Evolutionary conservation across 495 filamentous ascomycete genomes (phyloP).

Genomic region (Aspergillus bertholletiae): DNA sequence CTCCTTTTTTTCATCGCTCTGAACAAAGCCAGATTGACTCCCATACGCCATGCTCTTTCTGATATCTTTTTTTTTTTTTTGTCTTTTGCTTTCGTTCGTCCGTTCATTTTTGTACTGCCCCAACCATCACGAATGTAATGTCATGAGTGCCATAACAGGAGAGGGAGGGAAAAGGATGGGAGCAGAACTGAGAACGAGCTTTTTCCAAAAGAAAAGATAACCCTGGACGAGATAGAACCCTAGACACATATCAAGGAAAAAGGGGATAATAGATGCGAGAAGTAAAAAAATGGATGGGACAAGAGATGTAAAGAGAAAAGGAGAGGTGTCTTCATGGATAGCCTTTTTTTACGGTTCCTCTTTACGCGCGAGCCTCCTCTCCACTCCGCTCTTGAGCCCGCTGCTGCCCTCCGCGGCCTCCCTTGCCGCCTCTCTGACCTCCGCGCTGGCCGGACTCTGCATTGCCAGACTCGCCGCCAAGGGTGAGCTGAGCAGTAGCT

Average conservation of each 20-base stretch:
- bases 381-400: conserved; percentile 24
- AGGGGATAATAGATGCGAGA: conserved; percentile 9
- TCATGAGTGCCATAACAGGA: no score
- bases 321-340: conserved; percentile 22
- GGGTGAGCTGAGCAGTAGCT: conserved; percentile 76
- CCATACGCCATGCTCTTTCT: conserved; percentile 32
- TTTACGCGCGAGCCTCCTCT: conserved; percentile 44
- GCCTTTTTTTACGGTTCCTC: conserved; percentile 12
- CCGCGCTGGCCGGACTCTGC: conserved; percentile 35
- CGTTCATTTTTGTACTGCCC: conserved; percentile 1
- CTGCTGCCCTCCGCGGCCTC: conserved; percentile 46
- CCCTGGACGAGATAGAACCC: conserved; percentile 8
- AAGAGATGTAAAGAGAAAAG: conserved; percentile 19
- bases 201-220: conserved; percentile 9
- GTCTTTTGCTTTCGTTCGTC: not conserved
- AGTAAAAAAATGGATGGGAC: conserved; percentile 14
- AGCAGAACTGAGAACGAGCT: conserved; percentile 6
- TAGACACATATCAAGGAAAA: conserved; percentile 10
- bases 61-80: conserved; percentile 6
- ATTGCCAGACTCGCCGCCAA: conserved; percentile 45
- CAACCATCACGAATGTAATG: not conserved
- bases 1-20: conserved; percentile 23
- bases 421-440: conserved; percentile 47
- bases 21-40: conserved; percentile 36
- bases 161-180: not conserved